Conservation (phyloP, 2,329 filamentous ascomycete species). For the Aspergillus sp. region DNA sequence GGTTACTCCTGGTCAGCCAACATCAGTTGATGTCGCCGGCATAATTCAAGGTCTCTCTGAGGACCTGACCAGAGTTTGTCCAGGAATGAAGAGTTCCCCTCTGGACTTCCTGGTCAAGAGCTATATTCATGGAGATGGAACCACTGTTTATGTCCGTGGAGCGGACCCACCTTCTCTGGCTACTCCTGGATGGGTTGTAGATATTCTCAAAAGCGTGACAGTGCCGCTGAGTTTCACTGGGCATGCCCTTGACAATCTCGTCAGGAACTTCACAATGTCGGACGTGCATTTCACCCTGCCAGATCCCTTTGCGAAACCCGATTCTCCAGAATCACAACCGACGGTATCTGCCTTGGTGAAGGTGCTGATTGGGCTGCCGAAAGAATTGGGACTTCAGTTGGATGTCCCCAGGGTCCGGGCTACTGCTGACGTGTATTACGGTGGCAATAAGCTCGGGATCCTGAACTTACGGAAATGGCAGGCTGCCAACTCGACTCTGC, state of each 20-base stretch:
- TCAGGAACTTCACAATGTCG: constrained; percentile 83
- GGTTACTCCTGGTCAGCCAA: constrained; percentile 67
- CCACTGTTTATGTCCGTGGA: constrained; percentile 80
- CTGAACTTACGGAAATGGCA: constrained; percentile 83
- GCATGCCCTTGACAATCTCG: constrained; percentile 75
- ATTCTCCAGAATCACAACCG: constrained; percentile 71
- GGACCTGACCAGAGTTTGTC: constrained; percentile 71
- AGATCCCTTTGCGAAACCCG: constrained; percentile 74
- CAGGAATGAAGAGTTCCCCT: constrained; percentile 75
- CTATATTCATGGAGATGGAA: constrained; percentile 78
- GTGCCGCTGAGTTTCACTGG: constrained; percentile 84
- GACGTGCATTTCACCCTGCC: constrained; percentile 86
- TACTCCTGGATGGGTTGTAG: constrained; percentile 79
- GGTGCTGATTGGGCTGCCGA: constrained; percentile 75
- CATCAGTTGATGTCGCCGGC: constrained; percentile 70
- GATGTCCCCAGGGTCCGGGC: constrained; percentile 76
- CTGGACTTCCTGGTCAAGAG: constrained; percentile 77
- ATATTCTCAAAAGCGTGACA: constrained; percentile 77
- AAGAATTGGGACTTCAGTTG: constrained; percentile 83
- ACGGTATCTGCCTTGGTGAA: constrained; percentile 80
- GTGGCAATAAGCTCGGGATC: constrained; percentile 74
- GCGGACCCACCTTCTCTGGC: constrained; percentile 65
- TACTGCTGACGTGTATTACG: constrained; percentile 77
- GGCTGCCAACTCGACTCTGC: constrained; percentile 73
- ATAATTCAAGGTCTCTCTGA: constrained; percentile 73